Percentiles rank a stretch among this genome's conserved stretches.
These are phyloP conservation scores for Cladorrhinum sp. DNA, from an alignment of 2,329 filamentous ascomycete species.

Conservation along the genomic window DNA sequence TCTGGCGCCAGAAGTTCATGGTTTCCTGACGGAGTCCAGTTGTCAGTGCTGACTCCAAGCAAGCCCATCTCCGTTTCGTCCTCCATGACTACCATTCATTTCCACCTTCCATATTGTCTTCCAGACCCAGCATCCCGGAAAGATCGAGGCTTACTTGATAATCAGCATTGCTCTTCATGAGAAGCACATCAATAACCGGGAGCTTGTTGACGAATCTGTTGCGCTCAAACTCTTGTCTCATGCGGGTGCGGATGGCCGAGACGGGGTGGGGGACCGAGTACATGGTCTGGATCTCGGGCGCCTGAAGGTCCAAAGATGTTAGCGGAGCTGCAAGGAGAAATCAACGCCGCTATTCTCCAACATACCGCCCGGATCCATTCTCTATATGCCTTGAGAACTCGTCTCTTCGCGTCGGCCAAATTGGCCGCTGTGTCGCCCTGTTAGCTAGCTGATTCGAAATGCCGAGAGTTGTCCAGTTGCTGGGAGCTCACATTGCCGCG, in stretches of 20 bases:
- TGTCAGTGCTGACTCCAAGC: neutral
- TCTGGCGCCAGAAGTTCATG: slow-evolving; percentile 98
- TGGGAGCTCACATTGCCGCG: slow-evolving; percentile 66
- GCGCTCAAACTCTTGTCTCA: slow-evolving; percentile 94
- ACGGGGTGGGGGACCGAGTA: slow-evolving; percentile 90
- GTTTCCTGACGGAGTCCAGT: slow-evolving; percentile 66
- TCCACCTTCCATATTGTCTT: slow-evolving; percentile 27
- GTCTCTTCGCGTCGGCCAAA: slow-evolving; percentile 82
- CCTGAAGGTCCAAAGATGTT: slow-evolving; percentile 49
- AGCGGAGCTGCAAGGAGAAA: neutral
- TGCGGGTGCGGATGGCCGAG: slow-evolving; percentile 82
- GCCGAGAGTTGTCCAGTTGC: neutral
- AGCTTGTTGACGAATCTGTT: slow-evolving; percentile 92
- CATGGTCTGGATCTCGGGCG: slow-evolving; percentile 95
- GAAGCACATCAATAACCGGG: slow-evolving; percentile 79
- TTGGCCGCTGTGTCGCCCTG: slow-evolving; percentile 63
- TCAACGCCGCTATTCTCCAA: slow-evolving; percentile 30
- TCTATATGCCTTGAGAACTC: slow-evolving; percentile 86
- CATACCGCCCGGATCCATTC: slow-evolving; percentile 95
- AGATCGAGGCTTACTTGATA: slow-evolving; percentile 67
- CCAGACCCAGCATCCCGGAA: neutral
- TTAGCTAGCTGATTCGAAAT: slow-evolving; percentile 34
- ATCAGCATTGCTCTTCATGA: slow-evolving; percentile 89
- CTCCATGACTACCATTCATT: neutral
- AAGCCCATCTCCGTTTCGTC: neutral